Conservation (phyloP, 116 monocot genomes). For the Papilionanthe hybrid region DNA sequence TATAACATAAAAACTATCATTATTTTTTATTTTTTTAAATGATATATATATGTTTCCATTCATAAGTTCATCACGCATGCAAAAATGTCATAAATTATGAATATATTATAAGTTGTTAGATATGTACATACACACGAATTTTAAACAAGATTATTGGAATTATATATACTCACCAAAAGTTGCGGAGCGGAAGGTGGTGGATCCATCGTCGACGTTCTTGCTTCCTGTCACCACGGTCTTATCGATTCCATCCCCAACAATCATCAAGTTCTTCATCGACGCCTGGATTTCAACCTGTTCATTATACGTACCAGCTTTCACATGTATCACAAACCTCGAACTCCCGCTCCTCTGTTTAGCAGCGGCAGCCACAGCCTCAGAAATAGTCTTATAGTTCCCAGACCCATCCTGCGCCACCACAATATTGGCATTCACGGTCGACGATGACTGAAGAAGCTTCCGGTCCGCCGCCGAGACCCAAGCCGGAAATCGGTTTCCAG, state of each 20-base stretch:
- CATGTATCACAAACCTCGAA: constrained; percentile 21
- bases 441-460: constrained; percentile 31
- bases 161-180: constrained; percentile 31
- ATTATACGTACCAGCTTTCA: constrained; percentile 30
- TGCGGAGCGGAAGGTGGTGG: constrained; percentile 42
- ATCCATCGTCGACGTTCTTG: constrained; percentile 39
- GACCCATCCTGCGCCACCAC: constrained; percentile 42
- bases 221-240: constrained; percentile 39
- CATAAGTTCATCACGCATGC: no score
- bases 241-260: constrained; percentile 39
- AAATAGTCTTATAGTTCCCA: constrained; percentile 33
- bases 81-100: no score
- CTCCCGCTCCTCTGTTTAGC: constrained; percentile 3
- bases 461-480: constrained; percentile 32
- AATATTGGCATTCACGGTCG: constrained; percentile 23
- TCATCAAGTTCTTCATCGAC: constrained; percentile 41
- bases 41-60: no score
- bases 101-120: no score
- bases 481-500: constrained; percentile 15
- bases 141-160: no score
- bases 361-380: constrained; percentile 17
- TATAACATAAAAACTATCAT: no score
- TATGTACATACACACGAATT: no score
- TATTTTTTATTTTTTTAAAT: no score
- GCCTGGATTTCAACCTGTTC: constrained; percentile 33